Evolutionary conservation across 176 grass and related monocot genomes (phyloP).

Genomic region (Oryza glumipatula): DNA sequence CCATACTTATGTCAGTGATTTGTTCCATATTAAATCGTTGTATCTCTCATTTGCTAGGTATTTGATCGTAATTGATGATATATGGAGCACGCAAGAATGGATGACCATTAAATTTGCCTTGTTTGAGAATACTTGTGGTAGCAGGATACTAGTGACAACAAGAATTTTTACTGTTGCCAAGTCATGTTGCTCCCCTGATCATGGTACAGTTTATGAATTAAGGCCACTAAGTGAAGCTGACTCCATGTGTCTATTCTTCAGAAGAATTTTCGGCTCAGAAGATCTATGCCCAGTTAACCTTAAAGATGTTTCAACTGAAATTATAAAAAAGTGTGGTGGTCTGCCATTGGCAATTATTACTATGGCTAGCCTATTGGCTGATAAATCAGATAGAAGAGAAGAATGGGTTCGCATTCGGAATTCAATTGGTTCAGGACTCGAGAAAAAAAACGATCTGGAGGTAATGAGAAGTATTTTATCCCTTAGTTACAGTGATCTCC

Average conservation of each 20-base stretch:
- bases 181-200: slow-evolving; percentile 20
- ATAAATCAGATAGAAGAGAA: not conserved
- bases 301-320: slow-evolving; percentile 5
- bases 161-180: slow-evolving; percentile 14
- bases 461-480: slow-evolving; percentile 32
- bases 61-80: slow-evolving; percentile 41
- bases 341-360: slow-evolving; percentile 35
- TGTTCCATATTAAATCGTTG: not conserved
- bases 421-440: slow-evolving; percentile 30
- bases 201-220: slow-evolving; percentile 20
- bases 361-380: slow-evolving; percentile 27
- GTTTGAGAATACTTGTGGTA: slow-evolving; percentile 18
- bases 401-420: slow-evolving; percentile 9
- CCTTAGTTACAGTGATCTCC: slow-evolving; percentile 29
- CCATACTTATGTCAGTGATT: not conserved
- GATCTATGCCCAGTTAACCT: slow-evolving; percentile 12
- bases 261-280: slow-evolving; percentile 3
- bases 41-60: not conserved
- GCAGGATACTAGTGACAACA: slow-evolving; percentile 37
- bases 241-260: slow-evolving; percentile 12
- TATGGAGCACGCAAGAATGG: slow-evolving; percentile 35
- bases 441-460: slow-evolving; percentile 10
- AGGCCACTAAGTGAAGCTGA: slow-evolving; percentile 21
- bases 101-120: slow-evolving; percentile 11
- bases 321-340: slow-evolving; percentile 38